Base-by-base conservation (phyloP, 2,329 filamentous ascomycete species). In the Bretziella fagacearum region DNA sequence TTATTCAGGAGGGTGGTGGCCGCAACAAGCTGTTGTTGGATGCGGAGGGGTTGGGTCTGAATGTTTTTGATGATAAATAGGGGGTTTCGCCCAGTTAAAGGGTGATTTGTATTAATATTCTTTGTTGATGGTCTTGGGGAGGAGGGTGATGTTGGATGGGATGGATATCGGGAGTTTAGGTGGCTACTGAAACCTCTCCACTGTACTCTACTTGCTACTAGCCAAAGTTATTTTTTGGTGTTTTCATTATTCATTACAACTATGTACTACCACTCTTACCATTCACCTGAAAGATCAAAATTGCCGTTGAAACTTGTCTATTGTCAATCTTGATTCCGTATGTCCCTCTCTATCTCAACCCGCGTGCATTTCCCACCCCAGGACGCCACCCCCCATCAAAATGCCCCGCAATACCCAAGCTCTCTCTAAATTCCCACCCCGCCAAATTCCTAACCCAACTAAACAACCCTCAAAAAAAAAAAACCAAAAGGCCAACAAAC, bases 1-100 rank as follows among this genome's bases (percentile, higher is more conserved):
- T 93, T 56, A 63, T 98, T 57, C 84, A 95, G 64, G 85, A 93
- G 63, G 73, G 73, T 49, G 83, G 84, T 51, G 80, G 84, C 62
- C 79, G 79, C 69, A 98, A 98, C 71, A 91, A 91, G 67, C 70
- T 98, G 56, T 85, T 95, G 65, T 73, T 98, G 53, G 91, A 98
- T 59, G 76, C 84, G 5, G 81, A 91, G 62, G 91, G 87, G 37
- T 67, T 98, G 57, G 91, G 91, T 43, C 67, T 98, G 58, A 95
- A 98, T 58, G 84, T 98, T 26, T 77, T 77, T 58, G 72, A 74
- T 49, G 59, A 62, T 35, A 50, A 46, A 41, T 41, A 29, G 29
- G 17, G 4, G 15, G 11, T 11, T n/a, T n/a, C n/a, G n/a, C n/a
- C n/a, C n/a, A 17, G n/a, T 11, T 29, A 36, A 27, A 39, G 37